These are phyloP conservation scores for Microsporum canis DNA, from an alignment of 2,329 filamentous ascomycete genomes.

Conservation along the genomic window DNA sequence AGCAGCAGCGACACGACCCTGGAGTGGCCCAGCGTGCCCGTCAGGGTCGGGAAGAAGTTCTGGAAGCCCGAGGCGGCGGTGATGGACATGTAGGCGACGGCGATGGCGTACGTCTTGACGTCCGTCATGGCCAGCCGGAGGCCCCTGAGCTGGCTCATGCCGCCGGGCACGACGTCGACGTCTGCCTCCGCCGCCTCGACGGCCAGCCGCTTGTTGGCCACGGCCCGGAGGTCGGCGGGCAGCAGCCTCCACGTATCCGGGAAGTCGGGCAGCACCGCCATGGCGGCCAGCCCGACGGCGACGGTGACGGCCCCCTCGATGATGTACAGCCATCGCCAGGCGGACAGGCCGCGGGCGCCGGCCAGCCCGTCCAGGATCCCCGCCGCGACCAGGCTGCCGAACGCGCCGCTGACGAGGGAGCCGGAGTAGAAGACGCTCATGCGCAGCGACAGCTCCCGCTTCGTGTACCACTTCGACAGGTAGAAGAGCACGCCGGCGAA, in stretches of 20 bases:
- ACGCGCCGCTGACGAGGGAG: slow-evolving; percentile 40
- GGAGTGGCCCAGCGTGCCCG: slow-evolving; percentile 34
- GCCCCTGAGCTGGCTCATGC: slow-evolving; percentile 39
- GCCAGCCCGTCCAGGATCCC: slow-evolving; percentile 37
- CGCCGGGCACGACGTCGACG: slow-evolving; percentile 38
- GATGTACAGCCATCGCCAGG: slow-evolving; percentile 34
- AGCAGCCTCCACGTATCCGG: slow-evolving; percentile 36
- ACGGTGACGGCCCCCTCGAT: slow-evolving; percentile 31
- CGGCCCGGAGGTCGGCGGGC: slow-evolving; percentile 35
- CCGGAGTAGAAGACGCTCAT: slow-evolving; percentile 45
- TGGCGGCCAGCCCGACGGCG: slow-evolving; percentile 25
- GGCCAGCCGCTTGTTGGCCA: slow-evolving; percentile 40
- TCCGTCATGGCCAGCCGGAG: slow-evolving; percentile 43
- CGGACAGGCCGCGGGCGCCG: slow-evolving; percentile 24
- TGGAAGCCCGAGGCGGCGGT: slow-evolving; percentile 43
- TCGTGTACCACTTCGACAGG: slow-evolving; percentile 44
- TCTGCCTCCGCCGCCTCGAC: slow-evolving; percentile 42
- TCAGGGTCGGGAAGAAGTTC: slow-evolving; percentile 47
- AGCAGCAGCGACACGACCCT: slow-evolving; percentile 41
- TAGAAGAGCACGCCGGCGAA: slow-evolving; percentile 40
- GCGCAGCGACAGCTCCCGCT: slow-evolving; percentile 40
- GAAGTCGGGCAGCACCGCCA: slow-evolving; percentile 31
- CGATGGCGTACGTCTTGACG: slow-evolving; percentile 38
- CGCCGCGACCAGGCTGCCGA: slow-evolving; percentile 45
- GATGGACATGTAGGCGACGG: slow-evolving; percentile 39